Conservation (phyloP, 1,284 basidiomycete species). For the Naganishia sp. region DNA sequence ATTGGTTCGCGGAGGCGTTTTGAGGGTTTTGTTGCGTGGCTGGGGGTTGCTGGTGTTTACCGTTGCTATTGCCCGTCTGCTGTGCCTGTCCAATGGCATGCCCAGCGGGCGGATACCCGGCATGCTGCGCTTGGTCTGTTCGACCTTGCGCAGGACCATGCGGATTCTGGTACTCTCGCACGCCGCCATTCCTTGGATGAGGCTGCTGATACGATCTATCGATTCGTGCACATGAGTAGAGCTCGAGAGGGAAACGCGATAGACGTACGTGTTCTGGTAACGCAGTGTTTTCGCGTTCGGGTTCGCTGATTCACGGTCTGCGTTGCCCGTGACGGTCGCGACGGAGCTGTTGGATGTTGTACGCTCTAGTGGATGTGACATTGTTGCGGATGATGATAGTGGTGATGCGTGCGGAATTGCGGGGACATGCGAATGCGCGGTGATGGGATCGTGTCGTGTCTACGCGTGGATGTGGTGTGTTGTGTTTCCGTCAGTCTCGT, state of each 20-base stretch:
- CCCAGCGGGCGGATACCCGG: not conserved
- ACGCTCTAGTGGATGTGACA: conserved; percentile 27
- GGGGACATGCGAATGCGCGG: conserved; percentile 9
- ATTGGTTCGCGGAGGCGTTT: no score
- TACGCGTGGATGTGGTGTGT: no score
- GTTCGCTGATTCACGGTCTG: not conserved
- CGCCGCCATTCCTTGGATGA: no score
- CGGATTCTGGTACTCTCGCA: no score
- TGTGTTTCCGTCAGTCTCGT: no score
- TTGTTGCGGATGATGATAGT: not conserved
- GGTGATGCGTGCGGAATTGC: not conserved
- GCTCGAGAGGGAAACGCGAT: not conserved
- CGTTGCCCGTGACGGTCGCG: conserved; percentile 6
- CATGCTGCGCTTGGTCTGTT: conserved; percentile 1
- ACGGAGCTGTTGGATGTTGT: conserved; percentile 15
- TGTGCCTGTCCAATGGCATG: not conserved
- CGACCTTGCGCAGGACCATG: not conserved
- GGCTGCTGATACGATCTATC: no score
- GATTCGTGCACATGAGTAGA: no score
- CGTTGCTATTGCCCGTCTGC: not conserved
- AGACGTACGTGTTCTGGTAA: conserved; percentile 14
- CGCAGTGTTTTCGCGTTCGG: conserved; percentile 13
- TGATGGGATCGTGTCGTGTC: not conserved
- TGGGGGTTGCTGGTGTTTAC: no score
- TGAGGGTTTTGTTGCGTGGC: no score